Base-by-base conservation (phyloP, 257 asterid species). In the Penstemon barbatus region DNA sequence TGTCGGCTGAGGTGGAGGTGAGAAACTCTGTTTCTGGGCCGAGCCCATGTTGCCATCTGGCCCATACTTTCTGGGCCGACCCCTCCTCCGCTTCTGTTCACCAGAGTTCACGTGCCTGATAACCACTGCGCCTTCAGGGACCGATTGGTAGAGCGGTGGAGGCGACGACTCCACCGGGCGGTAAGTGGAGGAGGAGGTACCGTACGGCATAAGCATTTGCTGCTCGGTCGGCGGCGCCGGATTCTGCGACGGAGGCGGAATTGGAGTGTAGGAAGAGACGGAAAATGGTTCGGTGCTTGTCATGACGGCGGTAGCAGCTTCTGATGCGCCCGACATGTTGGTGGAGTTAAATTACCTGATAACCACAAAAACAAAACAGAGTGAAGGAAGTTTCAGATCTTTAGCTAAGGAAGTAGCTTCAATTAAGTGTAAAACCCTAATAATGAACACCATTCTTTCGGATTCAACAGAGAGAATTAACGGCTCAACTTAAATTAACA, bases 11-110 rank as follows among this genome's bases (percentile, higher is more conserved):
- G 64, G 55, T 13, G 66, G 57, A 25, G 66, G 65, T 10, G 63
- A 53, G 68, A 66, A 74, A 61, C 33, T 19, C 25, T 41, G 78
- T 50, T 56, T 58, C 4, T 61, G 68, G 51, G 12, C 50, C 62
- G 41, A 36, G 38, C 72, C 55, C 40, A 70, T 55, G 45, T 70
- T 40, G 2, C 79, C 81, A 56, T 75, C 81, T 3, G 74, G 70
- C 0, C 75, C 77, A 49, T 80, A 71, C 78, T 75, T 80, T 45
- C 82, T 75, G 4, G 88, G 85, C 55, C 87, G 64, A 9, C 81
- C 83, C 57, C 87, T 74, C 75, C 68, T 82, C 41, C 76, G 71
- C 55, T 48, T 76, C 63, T 77, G 71, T 4, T 78, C 82, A 10
- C 61, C 58, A 4, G 74, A 37, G 63, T 48, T 67, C 49, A n/a